Evolutionary conservation across 1,284 basidiomycete species (phyloP), one percentile per base, ranked within the genome.

Genomic region (Spongispora temasekensis): DNA sequence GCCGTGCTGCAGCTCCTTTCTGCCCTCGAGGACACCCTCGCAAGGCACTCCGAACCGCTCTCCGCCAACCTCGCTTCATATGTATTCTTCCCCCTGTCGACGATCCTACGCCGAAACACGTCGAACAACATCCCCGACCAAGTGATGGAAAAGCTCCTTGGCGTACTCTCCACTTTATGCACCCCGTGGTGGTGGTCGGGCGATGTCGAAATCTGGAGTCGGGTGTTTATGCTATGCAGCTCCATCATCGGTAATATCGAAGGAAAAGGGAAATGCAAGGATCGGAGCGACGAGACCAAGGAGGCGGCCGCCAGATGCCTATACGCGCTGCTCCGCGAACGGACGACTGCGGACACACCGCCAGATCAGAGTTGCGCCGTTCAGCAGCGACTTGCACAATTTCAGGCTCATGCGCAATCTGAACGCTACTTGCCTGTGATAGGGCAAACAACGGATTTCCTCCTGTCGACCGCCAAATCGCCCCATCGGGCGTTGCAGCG

Each of bases 21-120:
- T 10, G 72, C 82, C 8, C 80, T 96, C 19, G 70, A 81, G 48
- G 63, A 67, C 2, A 75, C 76, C 6, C 78, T 94, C 52, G 68
- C 72, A 21, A 76, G 79, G 15, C 70, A 85, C 13, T 76, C 80
- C 2, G 65, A 75, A 23, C 74, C 77, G 4, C 81, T 94, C 34
- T 79, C 83, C 1, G 72, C 84, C 0, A 81, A 84, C n/a, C 79
- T 95, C 44, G 84, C 94, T 51, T 89, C 90, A 56, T 98, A 97
- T 74, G 78, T 88, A 34, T 92, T 95, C 76, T 91, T 94, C 66
- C 95, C 95, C 2, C 72, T 97, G 58, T 93, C 93, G 1, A 85
- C 87, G 28, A 85, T 96, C 53, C 81, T 97, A 25, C 87, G 89
- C 55, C 86, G 90, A 32, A 91, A 94, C 69, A 64, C 80, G 9